Evolutionary conservation across 2,329 filamentous ascomycete genomes (phyloP).

Genomic region (Scytalidium lignicola): DNA sequence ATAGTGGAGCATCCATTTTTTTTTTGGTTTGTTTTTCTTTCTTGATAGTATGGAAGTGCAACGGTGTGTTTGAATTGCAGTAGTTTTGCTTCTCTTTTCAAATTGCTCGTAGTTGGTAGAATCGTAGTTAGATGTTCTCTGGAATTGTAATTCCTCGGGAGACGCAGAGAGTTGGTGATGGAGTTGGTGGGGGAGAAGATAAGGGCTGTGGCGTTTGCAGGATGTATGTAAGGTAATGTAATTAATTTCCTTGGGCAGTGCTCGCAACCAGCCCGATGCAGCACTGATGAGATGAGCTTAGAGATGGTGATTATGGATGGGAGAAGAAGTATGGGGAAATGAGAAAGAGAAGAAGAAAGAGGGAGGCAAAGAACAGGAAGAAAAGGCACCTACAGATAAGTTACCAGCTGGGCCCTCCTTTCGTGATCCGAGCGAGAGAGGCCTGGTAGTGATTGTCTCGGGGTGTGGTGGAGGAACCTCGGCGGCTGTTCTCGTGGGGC

Average conservation of each 20-base stretch:
- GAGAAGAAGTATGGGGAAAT: neutral
- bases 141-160: too few species aligned
- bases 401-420: neutral
- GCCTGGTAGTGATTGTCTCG: neutral
- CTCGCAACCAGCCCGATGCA: neutral
- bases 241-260: neutral
- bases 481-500: neutral
- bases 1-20: slow-evolving; percentile 35
- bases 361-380: neutral
- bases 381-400: neutral
- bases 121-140: too few species aligned
- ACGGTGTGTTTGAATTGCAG: too few species aligned
- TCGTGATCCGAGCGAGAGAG: neutral
- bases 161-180: too few species aligned
- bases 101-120: slow-evolving; percentile 40
- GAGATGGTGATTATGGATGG: neutral
- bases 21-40: too few species aligned
- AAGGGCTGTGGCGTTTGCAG: neutral
- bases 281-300: neutral
- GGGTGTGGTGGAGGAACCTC: neutral
- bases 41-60: too few species aligned
- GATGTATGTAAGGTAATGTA: too few species aligned
- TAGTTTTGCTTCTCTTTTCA: too few species aligned
- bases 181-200: neutral
- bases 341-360: neutral